Evolutionary conservation across 345 rosid genomes (phyloP), one percentile per base, ranked within the genome.

Genomic region (Euphorbia lathyris): DNA sequence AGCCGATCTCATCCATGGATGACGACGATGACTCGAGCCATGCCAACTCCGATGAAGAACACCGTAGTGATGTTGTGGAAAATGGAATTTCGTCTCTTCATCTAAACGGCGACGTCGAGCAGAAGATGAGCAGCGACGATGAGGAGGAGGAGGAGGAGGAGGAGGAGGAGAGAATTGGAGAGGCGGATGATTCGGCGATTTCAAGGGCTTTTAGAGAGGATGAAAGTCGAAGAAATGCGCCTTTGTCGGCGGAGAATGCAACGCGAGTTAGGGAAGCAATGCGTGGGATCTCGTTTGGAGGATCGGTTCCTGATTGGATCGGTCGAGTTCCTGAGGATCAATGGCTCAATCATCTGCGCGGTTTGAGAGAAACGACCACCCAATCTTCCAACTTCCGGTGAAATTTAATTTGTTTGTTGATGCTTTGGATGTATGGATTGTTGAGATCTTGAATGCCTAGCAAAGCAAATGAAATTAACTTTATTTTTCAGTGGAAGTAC

Each of bases 261-360:
- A 53, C 59, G 67, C 79, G 93, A 66, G 88, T 92, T 34, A 80
- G 83, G 90, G 97, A 91, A 50, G 96, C 96, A 12, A 94, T 91
- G 97, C 90, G 97, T 0, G 87, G 90, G 50, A 81, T 90, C 23
- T 82, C 96, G 13, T 88, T 90, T n/a, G 75, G 79, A 10, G 91
- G 95, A 23, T 74, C 66, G 1, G 86, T 88, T 76, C 98, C 98
- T 65, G 90, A 82, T 63, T 92, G 99, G 97, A 86, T 83, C 19
- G 80, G 77, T 40, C 76, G 69, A 65, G 77, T 87, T 45, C 82
- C 91, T 0, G 97, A 92, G 63, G 88, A 87, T 60, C 90, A 87
- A 71, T 92, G 96, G 99, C 76, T 87, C 66, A 81, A 82, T 79
- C 92, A 74, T 53, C 86, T 92, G n/a, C 78, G 82, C 56, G 58